These are phyloP conservation scores for Cercospora sp. DNA, from an alignment of 2,329 filamentous ascomycete species.

Conservation along the genomic window DNA sequence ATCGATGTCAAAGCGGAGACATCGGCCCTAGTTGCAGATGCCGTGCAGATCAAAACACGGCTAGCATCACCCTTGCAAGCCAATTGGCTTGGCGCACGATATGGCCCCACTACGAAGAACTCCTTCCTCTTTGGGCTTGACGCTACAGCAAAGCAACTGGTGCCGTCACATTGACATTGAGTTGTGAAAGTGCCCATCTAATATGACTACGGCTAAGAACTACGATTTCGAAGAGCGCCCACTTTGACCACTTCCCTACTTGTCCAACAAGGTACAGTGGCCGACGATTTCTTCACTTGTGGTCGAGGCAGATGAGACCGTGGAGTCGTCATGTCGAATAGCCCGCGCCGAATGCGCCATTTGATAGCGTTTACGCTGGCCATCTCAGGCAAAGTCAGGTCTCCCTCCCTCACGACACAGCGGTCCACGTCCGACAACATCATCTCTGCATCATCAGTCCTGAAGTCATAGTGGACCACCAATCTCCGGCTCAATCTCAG, in stretches of 20 bases:
- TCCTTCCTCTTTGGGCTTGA: not conserved
- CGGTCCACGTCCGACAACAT: constrained; percentile 20
- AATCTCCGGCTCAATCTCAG: constrained; percentile 20
- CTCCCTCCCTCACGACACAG: constrained; percentile 15
- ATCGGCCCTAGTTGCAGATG: constrained; percentile 3
- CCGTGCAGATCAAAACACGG: constrained; percentile 10
- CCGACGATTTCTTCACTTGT: not conserved
- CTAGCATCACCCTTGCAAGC: not conserved
- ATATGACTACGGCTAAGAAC: not conserved
- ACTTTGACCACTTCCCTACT: not conserved
- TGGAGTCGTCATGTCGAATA: constrained; percentile 12
- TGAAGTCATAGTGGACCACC: constrained; percentile 23
- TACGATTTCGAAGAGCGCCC: too few species aligned
- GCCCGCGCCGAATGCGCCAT: constrained; percentile 14
- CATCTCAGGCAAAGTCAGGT: constrained; percentile 19
- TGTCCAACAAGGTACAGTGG: not conserved
- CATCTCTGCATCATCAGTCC: not conserved
- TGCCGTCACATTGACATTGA: not conserved
- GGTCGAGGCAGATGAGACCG: not conserved
- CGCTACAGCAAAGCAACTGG: not conserved
- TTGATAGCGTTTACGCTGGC: constrained; percentile 19
- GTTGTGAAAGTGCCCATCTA: not conserved
- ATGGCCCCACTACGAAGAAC: not conserved
- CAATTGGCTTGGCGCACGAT: not conserved
- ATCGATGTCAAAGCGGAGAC: constrained; percentile 2